Evolutionary conservation across 768 basidiomycete species (phyloP).

Genomic region (Paxillus ammoniavirescens): DNA sequence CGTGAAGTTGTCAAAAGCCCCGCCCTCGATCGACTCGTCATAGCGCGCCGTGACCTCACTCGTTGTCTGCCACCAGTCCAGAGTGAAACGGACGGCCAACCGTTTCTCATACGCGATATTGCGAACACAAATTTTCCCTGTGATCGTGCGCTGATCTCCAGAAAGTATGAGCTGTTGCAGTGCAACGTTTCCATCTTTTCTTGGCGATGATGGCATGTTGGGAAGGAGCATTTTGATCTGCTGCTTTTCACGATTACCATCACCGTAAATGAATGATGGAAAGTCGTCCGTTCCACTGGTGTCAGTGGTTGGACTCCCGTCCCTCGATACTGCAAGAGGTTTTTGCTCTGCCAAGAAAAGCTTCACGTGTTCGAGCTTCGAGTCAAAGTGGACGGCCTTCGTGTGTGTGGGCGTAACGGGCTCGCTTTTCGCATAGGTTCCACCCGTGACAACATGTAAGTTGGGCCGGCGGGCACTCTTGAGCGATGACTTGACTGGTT

Average conservation of each 20-base stretch:
- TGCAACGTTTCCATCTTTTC: slow-evolving; percentile 43
- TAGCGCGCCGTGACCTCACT: slow-evolving; percentile 86
- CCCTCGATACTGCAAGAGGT: slow-evolving; percentile 88
- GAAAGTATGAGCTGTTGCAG: slow-evolving; percentile 57
- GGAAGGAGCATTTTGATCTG: slow-evolving; percentile 58
- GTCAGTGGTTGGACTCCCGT: slow-evolving; percentile 84
- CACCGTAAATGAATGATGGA: slow-evolving; percentile 64
- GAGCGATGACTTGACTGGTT: slow-evolving; percentile 88
- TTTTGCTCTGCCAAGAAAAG: slow-evolving; percentile 94
- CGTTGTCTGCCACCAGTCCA: slow-evolving; percentile 95
- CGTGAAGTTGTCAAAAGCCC: slow-evolving; percentile 65
- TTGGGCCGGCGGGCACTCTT: slow-evolving; percentile 64
- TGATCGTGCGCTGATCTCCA: slow-evolving; percentile 51
- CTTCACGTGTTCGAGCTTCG: slow-evolving; percentile 90
- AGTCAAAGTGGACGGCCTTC: slow-evolving; percentile 92
- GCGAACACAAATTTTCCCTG: slow-evolving; percentile 75
- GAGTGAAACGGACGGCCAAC: slow-evolving; percentile 87
- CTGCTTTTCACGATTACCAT: slow-evolving; percentile 31
- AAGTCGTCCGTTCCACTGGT: slow-evolving; percentile 82
- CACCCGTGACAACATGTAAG: slow-evolving; percentile 52
- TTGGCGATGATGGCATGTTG: slow-evolving; percentile 58
- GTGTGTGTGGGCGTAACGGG: slow-evolving; percentile 76
- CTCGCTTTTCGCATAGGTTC: slow-evolving; percentile 60
- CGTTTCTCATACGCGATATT: slow-evolving; percentile 88
- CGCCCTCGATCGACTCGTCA: slow-evolving; percentile 38